These are phyloP conservation scores for Ophiosphaerella korrae DNA, from an alignment of 2,329 filamentous ascomycete species.

Conservation along the genomic window DNA sequence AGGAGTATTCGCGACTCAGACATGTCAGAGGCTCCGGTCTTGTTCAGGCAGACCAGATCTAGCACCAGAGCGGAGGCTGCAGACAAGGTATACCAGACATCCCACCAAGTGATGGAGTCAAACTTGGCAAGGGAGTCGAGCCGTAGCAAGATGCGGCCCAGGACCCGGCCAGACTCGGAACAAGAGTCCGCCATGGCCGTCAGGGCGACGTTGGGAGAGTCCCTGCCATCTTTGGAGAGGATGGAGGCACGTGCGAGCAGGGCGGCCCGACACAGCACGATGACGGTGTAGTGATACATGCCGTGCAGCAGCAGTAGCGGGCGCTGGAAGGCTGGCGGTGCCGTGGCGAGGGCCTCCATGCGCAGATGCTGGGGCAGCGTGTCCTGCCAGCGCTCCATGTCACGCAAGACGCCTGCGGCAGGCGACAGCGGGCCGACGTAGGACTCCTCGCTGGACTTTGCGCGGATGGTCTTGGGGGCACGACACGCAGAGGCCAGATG, in stretches of 20 bases:
- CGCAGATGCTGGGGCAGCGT: slow-evolving; percentile 47
- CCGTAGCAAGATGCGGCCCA: slow-evolving; percentile 42
- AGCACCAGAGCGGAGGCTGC: slow-evolving; percentile 48
- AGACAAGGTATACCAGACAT: slow-evolving; percentile 49
- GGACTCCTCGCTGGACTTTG: slow-evolving; percentile 40
- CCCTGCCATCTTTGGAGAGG: slow-evolving; percentile 31
- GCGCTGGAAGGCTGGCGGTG: slow-evolving; percentile 44
- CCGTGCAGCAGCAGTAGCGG: slow-evolving; percentile 48
- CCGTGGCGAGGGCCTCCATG: slow-evolving; percentile 38
- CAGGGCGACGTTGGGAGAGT: slow-evolving; percentile 33
- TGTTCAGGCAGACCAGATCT: slow-evolving; percentile 41
- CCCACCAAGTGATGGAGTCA: slow-evolving; percentile 50
- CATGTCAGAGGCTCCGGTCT: slow-evolving; percentile 18
- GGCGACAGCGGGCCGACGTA: slow-evolving; percentile 48
- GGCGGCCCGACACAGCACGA: slow-evolving; percentile 47
- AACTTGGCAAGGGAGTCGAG: slow-evolving; percentile 47
- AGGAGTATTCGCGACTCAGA: slow-evolving; percentile 41
- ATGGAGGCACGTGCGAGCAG: slow-evolving; percentile 46
- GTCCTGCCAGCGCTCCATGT: slow-evolving; percentile 48
- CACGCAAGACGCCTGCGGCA: slow-evolving; percentile 45
- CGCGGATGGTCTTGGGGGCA: slow-evolving; percentile 41
- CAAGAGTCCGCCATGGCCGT: slow-evolving; percentile 46
- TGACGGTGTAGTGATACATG: slow-evolving; percentile 49
- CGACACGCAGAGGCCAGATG: slow-evolving; percentile 48
- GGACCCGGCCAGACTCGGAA: slow-evolving; percentile 43